Evolutionary conservation across 352 stramenopile genomes (phyloP).

Genomic region (Phytophthora idaei): DNA sequence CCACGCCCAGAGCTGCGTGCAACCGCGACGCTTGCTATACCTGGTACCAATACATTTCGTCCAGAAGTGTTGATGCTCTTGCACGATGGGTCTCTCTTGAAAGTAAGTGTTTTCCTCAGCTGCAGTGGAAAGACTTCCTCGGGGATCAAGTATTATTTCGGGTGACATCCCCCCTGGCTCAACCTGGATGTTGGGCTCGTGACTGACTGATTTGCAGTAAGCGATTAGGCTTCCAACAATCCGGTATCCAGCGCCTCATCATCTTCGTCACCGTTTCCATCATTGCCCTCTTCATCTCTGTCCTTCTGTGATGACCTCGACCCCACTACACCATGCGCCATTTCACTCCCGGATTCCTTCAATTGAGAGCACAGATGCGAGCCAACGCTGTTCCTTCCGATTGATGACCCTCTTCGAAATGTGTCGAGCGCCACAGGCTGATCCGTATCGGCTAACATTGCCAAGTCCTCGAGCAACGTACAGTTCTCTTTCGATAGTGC

Average conservation of each 20-base stretch:
- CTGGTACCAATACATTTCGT: slow-evolving; percentile 48
- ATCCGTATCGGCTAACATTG: too few relatives aligned
- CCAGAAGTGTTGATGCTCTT: neutral
- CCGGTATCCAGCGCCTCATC: neutral
- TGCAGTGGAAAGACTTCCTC: too few relatives aligned
- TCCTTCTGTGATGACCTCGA: too few relatives aligned
- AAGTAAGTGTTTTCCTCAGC: neutral
- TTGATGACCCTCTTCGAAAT: too few relatives aligned
- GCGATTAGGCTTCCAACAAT: too few relatives aligned
- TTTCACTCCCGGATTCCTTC: neutral
- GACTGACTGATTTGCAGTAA: too few relatives aligned
- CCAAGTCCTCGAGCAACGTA: too few relatives aligned
- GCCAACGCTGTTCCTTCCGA: neutral
- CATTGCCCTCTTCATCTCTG: too few relatives aligned
- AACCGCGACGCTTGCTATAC: slow-evolving; percentile 44
- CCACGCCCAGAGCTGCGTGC: slow-evolving; percentile 43
- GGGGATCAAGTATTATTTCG: too few relatives aligned
- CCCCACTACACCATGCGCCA: neutral
- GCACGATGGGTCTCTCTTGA: neutral
- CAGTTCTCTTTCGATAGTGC: neutral
- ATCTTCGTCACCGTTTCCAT: slow-evolving; percentile 8
- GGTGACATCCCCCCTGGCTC: too few relatives aligned
- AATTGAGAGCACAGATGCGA: neutral
- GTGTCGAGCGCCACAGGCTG: too few relatives aligned
- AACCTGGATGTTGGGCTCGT: too few relatives aligned